phyloP scores from a whole-genome alignment of 2,329 filamentous ascomycete genomes.

The Daldinia eschscholtzii region DNA sequence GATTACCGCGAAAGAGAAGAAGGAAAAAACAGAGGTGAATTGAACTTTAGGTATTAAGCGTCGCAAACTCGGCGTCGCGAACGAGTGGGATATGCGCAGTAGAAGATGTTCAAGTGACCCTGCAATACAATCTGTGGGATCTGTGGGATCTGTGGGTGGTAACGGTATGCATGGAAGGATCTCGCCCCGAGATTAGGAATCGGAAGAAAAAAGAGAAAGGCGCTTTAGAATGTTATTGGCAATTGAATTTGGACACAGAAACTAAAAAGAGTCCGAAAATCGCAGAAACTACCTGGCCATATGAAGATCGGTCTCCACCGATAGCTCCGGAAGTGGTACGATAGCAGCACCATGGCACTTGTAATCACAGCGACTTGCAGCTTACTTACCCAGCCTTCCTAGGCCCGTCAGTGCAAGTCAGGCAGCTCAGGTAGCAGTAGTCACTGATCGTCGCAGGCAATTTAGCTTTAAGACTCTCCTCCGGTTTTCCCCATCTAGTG shows the following conservation, averaged over 20 bases:
- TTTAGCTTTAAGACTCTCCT: not conserved
- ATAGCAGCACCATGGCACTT: conserved; percentile 18
- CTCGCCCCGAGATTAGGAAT: conserved; percentile 25
- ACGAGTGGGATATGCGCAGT: conserved; percentile 30
- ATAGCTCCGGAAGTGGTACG: conserved; percentile 42
- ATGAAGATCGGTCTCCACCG: conserved; percentile 38
- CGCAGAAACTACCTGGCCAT: conserved; percentile 26
- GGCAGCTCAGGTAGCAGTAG: conserved; percentile 4
- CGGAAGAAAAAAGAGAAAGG: conserved; percentile 1
- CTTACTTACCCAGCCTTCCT: not conserved
- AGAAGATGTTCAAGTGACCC: not conserved
- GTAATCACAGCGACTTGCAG: conserved; percentile 11
- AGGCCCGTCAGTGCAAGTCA: not conserved
- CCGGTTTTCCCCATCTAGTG: conserved; percentile 20
- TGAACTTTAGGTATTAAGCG: not conserved
- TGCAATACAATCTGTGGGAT: not conserved
- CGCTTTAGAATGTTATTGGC: conserved; percentile 24
- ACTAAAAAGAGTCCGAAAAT: conserved; percentile 36
- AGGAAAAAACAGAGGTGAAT: not conserved
- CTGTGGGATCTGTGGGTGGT: not conserved
- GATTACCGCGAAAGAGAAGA: not conserved
- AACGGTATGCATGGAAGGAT: conserved; percentile 34
- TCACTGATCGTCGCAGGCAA: conserved; percentile 5
- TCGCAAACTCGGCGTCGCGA: conserved; percentile 18
- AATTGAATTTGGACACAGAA: conserved; percentile 37